Evolutionary conservation across 148 eudicot genomes (phyloP).

Genomic region (Drosera capensis): DNA sequence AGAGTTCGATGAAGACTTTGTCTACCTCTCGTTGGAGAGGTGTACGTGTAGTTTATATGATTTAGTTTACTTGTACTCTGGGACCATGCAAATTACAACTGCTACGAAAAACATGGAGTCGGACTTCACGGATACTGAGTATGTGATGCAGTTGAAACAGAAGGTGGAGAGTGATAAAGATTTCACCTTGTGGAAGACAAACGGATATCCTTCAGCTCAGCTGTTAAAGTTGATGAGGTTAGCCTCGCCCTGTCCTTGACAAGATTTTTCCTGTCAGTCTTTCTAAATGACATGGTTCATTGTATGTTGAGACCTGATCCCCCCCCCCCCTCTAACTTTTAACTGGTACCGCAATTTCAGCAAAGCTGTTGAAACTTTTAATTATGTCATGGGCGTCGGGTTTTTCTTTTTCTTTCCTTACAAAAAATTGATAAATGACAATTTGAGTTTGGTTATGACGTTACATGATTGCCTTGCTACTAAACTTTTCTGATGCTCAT

Average conservation of each 20-base stretch:
- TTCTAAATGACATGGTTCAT: no score
- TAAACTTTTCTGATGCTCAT: no score
- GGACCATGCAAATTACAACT: slow-evolving; percentile 15
- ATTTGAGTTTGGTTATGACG: no score
- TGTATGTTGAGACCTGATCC: no score
- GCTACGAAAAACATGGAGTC: slow-evolving; percentile 8
- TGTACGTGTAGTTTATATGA: slow-evolving; percentile 74
- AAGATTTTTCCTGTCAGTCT: no score
- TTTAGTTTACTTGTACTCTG: slow-evolving; percentile 30
- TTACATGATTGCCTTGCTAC: no score
- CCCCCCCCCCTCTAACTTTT: no score
- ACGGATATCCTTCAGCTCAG: slow-evolving; percentile 71
- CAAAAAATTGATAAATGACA: no score
- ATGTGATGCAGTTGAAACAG: slow-evolving; percentile 21
- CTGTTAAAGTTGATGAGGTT: slow-evolving; percentile 85
- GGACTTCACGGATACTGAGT: slow-evolving; percentile 12
- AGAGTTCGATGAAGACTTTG: slow-evolving; percentile 77
- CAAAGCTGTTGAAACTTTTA: no score
- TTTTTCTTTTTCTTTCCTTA: no score
- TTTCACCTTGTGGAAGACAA: slow-evolving; percentile 46
- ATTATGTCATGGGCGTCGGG: no score
- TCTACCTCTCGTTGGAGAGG: slow-evolving; percentile 73
- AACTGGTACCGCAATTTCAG: no score
- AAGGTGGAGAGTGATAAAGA: slow-evolving; percentile 25
- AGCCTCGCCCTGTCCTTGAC: slow-evolving; percentile 9